Percentiles rank a stretch among this genome's conserved stretches.
Evolutionary conservation across 768 basidiomycete species (phyloP).

Genomic region (Russula vinacea): DNA sequence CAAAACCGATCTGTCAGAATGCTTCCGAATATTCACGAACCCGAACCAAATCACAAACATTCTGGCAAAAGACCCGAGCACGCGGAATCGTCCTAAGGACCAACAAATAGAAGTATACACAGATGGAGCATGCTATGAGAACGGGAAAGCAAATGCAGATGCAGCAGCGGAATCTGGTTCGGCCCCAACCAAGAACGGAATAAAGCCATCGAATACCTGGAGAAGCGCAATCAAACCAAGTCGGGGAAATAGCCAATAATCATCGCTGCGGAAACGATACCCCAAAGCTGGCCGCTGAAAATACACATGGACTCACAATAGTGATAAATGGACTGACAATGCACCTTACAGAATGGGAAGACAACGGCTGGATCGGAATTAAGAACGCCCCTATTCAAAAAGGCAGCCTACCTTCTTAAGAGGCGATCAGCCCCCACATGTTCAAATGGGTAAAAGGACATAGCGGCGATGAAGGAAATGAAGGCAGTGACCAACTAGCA

Average conservation of each 20-base stretch:
- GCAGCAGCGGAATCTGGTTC: background rate
- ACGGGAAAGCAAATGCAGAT: background rate
- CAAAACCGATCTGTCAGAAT: background rate
- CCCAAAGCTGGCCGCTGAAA: background rate
- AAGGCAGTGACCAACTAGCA: slow-evolving; percentile 7
- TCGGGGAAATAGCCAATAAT: background rate
- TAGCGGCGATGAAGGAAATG: slow-evolving; percentile 18
- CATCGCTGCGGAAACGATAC: background rate
- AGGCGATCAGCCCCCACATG: background rate
- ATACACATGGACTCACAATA: background rate
- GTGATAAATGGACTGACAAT: background rate
- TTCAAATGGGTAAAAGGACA: slow-evolving; percentile 30
- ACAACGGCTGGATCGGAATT: background rate
- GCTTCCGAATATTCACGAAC: background rate
- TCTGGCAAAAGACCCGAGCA: no score
- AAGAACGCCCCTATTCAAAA: background rate
- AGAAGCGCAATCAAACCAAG: background rate
- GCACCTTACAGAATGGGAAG: background rate
- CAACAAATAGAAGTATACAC: no score
- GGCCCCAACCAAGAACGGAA: background rate
- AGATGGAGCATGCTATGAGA: background rate
- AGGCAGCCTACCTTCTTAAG: background rate
- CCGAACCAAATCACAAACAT: background rate
- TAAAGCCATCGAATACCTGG: background rate
- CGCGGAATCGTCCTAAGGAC: background rate